A percentile compares a stretch with the other conserved stretches of the same genome.
Conservation (phyloP, 1,284 basidiomycete genomes). For the Boletus smithii region DNA sequence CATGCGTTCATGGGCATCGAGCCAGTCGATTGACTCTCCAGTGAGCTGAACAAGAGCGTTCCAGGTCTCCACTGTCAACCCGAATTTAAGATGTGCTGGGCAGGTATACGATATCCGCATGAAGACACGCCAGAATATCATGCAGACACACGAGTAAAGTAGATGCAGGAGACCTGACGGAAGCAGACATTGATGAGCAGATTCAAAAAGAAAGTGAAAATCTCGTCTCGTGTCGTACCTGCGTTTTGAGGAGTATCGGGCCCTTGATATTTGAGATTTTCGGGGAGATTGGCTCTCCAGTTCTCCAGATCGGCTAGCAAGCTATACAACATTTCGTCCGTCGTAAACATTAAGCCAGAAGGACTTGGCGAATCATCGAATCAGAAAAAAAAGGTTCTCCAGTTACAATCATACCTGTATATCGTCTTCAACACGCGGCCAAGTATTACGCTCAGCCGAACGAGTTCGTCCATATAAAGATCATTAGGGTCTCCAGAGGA, state of each 20-base stretch:
- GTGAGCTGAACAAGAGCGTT: slow-evolving; percentile 68
- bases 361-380: slow-evolving; percentile 49
- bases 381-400: slow-evolving; percentile 2
- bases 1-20: slow-evolving; percentile 73
- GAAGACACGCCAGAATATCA: slow-evolving; percentile 92
- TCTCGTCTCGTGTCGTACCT: slow-evolving; percentile 45
- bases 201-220: neutral
- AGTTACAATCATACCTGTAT: slow-evolving; percentile 56
- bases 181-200: slow-evolving; percentile 7
- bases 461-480: slow-evolving; percentile 80
- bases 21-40: slow-evolving; percentile 85
- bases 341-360: slow-evolving; percentile 79
- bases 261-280: slow-evolving; percentile 71
- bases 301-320: slow-evolving; percentile 73
- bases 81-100: slow-evolving; percentile 82
- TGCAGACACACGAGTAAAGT: slow-evolving; percentile 81
- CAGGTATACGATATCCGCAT: slow-evolving; percentile 90
- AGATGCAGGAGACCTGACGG: slow-evolving; percentile 75
- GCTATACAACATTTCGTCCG: slow-evolving; percentile 69
- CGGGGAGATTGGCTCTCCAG: slow-evolving; percentile 77
- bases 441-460: slow-evolving; percentile 82
- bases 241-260: slow-evolving; percentile 55
- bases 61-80: slow-evolving; percentile 80
- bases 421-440: slow-evolving; percentile 89
- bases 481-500: slow-evolving; percentile 71